Conservation (phyloP, 2,329 filamentous ascomycete genomes). For the Fusarium abutilonis region DNA sequence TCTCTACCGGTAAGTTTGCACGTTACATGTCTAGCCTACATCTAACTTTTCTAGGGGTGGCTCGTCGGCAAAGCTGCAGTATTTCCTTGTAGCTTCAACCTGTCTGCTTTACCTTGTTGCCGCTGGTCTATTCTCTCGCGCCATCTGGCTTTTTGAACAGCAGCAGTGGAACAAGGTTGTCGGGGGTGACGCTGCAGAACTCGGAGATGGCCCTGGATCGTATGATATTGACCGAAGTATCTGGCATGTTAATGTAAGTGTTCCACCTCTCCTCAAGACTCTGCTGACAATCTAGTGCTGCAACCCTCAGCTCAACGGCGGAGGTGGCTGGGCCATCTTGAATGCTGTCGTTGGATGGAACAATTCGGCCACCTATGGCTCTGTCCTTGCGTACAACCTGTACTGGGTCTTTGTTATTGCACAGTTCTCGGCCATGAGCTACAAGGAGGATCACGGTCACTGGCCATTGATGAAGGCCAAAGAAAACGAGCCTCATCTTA, state of each 20-base stretch:
- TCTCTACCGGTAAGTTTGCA: constrained; percentile 73
- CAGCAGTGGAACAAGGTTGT: constrained; percentile 74
- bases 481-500: constrained; percentile 4
- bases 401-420: constrained; percentile 86
- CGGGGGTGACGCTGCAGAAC: constrained; percentile 65
- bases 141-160: constrained; percentile 78
- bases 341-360: constrained; percentile 88
- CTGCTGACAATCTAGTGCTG: constrained; percentile 69
- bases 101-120: constrained; percentile 87
- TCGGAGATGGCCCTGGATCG: constrained; percentile 72
- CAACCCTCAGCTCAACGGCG: constrained; percentile 75
- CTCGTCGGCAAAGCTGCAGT: constrained; percentile 63
- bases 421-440: constrained; percentile 71
- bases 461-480: constrained; percentile 57
- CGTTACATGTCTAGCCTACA: accelerated
- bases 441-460: constrained; percentile 67
- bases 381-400: constrained; percentile 84
- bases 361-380: constrained; percentile 88
- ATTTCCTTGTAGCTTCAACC: constrained; percentile 84
- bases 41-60: constrained; percentile 50
- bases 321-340: constrained; percentile 86
- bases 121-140: constrained; percentile 81
- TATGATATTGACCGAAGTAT: constrained; percentile 82
- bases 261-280: neutral
- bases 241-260: constrained; percentile 82